These are phyloP conservation scores for Rhynchosporium secalis DNA, from an alignment of 2,329 filamentous ascomycete genomes.

Conservation along the genomic window DNA sequence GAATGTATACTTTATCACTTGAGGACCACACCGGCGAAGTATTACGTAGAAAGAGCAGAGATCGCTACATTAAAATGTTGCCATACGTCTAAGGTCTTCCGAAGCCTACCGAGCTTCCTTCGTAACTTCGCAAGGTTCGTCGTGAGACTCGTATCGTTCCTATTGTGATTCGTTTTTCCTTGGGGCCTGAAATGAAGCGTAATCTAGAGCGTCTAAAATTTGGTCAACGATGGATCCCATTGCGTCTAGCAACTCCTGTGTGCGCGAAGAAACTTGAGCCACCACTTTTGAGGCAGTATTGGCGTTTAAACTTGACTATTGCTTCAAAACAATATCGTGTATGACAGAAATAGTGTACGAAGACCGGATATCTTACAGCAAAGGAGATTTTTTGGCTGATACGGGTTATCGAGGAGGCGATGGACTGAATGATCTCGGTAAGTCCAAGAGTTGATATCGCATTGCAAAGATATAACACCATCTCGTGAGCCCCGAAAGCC, in stretches of 20 bases:
- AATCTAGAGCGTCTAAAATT: not conserved
- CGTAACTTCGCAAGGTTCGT: not conserved
- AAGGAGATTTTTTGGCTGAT: not conserved
- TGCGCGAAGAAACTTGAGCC: not conserved
- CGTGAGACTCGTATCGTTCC: not conserved
- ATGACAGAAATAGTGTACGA: not conserved
- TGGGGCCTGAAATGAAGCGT: not conserved
- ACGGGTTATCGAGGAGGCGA: not conserved
- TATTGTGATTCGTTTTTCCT: not conserved
- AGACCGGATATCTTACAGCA: not conserved
- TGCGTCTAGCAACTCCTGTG: not conserved
- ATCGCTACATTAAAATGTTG: not conserved
- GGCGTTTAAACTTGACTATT: not conserved
- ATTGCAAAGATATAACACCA: not conserved
- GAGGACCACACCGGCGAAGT: not conserved
- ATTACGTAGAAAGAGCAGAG: not conserved
- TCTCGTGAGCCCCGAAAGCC: not conserved
- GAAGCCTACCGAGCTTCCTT: not conserved
- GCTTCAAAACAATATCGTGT: not conserved
- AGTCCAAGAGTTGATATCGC: not conserved
- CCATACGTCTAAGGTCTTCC: not conserved
- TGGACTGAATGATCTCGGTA: not conserved
- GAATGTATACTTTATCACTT: too few species aligned
- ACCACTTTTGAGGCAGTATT: not conserved
- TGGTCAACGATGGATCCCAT: not conserved